phyloP scores from a whole-genome alignment of 768 basidiomycete genomes.

The Tylopilus sp. region DNA sequence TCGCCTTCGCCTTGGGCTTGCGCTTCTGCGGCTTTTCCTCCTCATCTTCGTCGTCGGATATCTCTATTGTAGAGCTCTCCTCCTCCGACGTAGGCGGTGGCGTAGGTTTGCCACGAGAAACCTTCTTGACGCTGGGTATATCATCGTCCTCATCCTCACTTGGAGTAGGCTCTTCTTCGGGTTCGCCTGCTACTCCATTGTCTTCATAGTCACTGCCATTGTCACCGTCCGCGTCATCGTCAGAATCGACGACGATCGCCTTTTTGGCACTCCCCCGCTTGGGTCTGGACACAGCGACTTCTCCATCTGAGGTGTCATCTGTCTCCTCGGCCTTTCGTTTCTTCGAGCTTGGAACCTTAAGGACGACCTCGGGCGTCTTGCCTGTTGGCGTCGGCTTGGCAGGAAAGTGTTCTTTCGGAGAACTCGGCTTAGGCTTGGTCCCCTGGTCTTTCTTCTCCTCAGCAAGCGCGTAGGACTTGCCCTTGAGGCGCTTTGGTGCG shows the following conservation, averaged over 20 bases:
- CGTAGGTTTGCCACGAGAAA: slow-evolving; percentile 20
- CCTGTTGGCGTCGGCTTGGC: slow-evolving; percentile 37
- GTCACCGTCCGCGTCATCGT: slow-evolving; percentile 43
- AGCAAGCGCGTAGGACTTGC: slow-evolving; percentile 68
- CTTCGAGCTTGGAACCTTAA: slow-evolving; percentile 32
- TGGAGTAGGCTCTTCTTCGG: slow-evolving; percentile 24
- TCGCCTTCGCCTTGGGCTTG: slow-evolving; percentile 23
- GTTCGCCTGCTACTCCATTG: slow-evolving; percentile 37
- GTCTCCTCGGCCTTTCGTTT: slow-evolving; percentile 16
- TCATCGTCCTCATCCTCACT: slow-evolving; percentile 29
- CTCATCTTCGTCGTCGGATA: slow-evolving; percentile 24
- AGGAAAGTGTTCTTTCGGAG: slow-evolving; percentile 22
- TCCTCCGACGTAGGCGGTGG: slow-evolving; percentile 33
- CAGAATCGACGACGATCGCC: slow-evolving; percentile 46
- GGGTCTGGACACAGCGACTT: slow-evolving; percentile 35
- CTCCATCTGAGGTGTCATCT: slow-evolving; percentile 24
- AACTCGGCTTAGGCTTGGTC: slow-evolving; percentile 9
- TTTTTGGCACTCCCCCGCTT: slow-evolving; percentile 38
- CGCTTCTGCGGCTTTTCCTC: slow-evolving; percentile 31
- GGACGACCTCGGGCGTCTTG: slow-evolving; percentile 55
- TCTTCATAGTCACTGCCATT: slow-evolving; percentile 32
- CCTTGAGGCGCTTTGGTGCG: slow-evolving; percentile 68
- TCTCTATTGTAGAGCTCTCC: slow-evolving; percentile 23
- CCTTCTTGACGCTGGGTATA: slow-evolving; percentile 19
- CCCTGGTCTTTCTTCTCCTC: slow-evolving; percentile 35